A percentile compares a stretch with the other conserved stretches of the same genome.
Evolutionary conservation across 1,139 yeast species (phyloP).

Genomic region (Kodamaea derodonti): DNA sequence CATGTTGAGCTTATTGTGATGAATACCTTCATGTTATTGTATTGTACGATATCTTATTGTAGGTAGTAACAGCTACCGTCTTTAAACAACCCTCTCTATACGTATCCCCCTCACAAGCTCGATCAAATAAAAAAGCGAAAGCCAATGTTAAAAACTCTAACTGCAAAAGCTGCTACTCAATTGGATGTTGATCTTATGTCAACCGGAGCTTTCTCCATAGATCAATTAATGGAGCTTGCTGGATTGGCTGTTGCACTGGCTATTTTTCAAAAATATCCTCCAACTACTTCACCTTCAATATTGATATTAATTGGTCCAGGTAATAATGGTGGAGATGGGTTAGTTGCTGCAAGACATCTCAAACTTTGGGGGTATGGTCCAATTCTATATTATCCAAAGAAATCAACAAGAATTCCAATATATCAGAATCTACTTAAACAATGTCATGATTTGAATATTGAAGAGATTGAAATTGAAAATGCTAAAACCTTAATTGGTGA

Average conservation of each 20-base stretch:
- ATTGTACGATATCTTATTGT: too few relatives aligned
- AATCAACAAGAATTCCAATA: conserved; percentile 41
- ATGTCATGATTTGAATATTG: conserved; percentile 51
- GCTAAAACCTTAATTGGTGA: conserved; percentile 25
- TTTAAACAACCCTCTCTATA: too few relatives aligned
- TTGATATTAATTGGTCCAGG: conserved; percentile 90
- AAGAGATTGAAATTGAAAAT: conserved; percentile 36
- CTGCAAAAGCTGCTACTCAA: conserved; percentile 70
- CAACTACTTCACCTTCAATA: conserved; percentile 25
- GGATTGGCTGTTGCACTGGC: conserved; percentile 94
- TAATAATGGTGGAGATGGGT: conserved; percentile 94
- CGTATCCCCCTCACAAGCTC: too few relatives aligned
- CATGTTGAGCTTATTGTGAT: too few relatives aligned
- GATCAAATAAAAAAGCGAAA: too few relatives aligned
- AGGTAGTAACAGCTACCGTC: too few relatives aligned
- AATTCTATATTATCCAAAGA: conserved; percentile 62
- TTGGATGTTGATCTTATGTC: conserved; percentile 89
- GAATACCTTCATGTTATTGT: too few relatives aligned
- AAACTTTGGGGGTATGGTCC: conserved; percentile 73
- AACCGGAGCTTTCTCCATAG: conserved; percentile 76
- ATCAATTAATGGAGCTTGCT: conserved; percentile 95
- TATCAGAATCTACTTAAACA: conserved; percentile 53
- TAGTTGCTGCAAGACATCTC: conserved; percentile 91
- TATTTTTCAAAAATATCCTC: conserved; percentile 53
- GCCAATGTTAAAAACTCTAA: conserved; percentile 23